Evolutionary conservation across 169 alveolate genomes (phyloP), one percentile per base, ranked within the genome.

Genomic region (Plasmodium coatneyi): DNA sequence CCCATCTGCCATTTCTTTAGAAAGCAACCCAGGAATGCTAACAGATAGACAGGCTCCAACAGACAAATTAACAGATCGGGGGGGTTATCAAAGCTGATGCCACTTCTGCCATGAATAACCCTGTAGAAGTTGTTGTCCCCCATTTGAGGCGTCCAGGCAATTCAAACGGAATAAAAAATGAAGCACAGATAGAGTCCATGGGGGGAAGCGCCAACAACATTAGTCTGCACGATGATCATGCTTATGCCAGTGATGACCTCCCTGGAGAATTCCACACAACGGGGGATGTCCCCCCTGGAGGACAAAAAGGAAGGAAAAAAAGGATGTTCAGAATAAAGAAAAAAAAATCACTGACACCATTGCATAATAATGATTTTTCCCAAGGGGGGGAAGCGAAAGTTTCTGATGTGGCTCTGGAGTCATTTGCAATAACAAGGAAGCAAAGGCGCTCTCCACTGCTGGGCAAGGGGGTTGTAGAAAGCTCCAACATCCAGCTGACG

Each of bases 401-500:
- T 30, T 3, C 78, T 1, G 79, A 84, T 30, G 41, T 30, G 16
- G 52, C 54, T 54, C 60, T 84, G 25, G 28, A 72, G 1, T 74
- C 93, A n/a, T 84, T 52, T 43, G n/a, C 49, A 25, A 76, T 74
- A 49, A 43, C 56, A n/a, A 76, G 34, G 19, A 84, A 84, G 76
- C 32, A 12, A 5, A 84, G 22, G 25, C 34, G n/a, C 9, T 0
- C 36, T 1, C 39, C 86, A 52, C 74, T 19, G 34, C 60, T 84
- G 41, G 79, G 79, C 43, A 84, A 74, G 16, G 74, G 79, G 25
- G 60, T 49, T 14, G 80, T 84, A 9, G 84, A 84, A 70, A 84
- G 43, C 79, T 84, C 93, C 14, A 72, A 84, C 66, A 72, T 84
- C n/a, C 86, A 84, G 80, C 43, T 83, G 49, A 66, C 72, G 28